A percentile compares a stretch with the other conserved stretches of the same genome.
Evolutionary conservation across 2,329 filamentous ascomycete genomes (phyloP).

Genomic region (Tolypocladium sp.): DNA sequence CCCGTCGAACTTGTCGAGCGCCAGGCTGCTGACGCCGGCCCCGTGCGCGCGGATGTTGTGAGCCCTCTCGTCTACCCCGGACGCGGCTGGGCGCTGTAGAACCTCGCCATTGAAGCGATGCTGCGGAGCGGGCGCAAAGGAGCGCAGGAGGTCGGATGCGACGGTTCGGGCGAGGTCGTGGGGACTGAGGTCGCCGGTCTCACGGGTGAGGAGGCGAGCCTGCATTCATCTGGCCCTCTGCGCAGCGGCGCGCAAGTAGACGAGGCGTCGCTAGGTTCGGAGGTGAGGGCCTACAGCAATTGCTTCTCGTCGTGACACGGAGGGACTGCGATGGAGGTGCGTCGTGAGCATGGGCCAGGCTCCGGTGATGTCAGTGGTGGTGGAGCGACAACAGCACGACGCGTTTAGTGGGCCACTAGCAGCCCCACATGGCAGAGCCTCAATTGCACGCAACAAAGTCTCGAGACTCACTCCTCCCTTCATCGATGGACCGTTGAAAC

Average conservation of each 20-base stretch:
- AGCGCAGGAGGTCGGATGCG: slow-evolving; percentile 55
- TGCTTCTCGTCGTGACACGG: not conserved
- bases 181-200: slow-evolving; percentile 57
- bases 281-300: not conserved
- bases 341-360: not conserved
- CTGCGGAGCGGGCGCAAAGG: slow-evolving; percentile 57
- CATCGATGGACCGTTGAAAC: not conserved
- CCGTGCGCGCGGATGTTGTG: slow-evolving; percentile 56
- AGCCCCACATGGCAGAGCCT: not conserved
- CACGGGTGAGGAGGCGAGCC: slow-evolving; percentile 69
- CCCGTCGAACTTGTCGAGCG: slow-evolving; percentile 75
- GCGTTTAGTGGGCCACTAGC: not conserved
- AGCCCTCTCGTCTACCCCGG: slow-evolving; percentile 16
- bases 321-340: not conserved
- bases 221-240: slow-evolving; percentile 44
- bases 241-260: not conserved
- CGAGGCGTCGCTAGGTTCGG: not conserved
- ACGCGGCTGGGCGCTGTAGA: slow-evolving; percentile 5
- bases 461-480: not conserved
- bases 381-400: not conserved
- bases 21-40: slow-evolving; percentile 69
- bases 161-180: slow-evolving; percentile 56
- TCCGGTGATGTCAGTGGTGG: not conserved
- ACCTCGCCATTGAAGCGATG: slow-evolving; percentile 58
- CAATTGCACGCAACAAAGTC: not conserved